Conservation (phyloP, 2,329 filamentous ascomycete species). For the Claviceps digitariae region DNA sequence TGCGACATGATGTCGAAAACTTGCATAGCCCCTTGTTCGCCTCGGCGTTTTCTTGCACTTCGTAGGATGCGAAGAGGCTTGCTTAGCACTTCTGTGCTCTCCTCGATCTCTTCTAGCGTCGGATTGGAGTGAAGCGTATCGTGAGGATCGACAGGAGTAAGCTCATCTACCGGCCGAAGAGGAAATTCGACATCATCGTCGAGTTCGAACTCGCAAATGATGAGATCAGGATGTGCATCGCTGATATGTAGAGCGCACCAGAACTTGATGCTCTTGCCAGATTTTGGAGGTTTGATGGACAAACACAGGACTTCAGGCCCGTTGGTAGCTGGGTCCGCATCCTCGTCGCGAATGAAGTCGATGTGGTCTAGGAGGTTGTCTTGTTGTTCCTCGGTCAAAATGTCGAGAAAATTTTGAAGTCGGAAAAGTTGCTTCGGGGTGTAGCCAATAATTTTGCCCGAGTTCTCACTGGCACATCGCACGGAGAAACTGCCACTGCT, state of each 20-base stretch:
- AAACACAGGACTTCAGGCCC: conserved; percentile 80
- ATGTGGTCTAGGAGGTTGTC: conserved; percentile 77
- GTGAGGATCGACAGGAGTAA: conserved; percentile 49
- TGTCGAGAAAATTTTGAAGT: conserved; percentile 65
- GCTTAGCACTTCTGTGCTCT: conserved; percentile 63
- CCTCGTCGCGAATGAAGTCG: conserved; percentile 76
- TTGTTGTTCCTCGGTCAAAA: conserved; percentile 69
- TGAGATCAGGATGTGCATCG: conserved; percentile 49
- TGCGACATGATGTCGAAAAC: conserved; percentile 88
- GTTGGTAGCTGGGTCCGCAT: conserved; percentile 58
- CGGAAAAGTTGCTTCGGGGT: conserved; percentile 63
- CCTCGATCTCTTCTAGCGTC: conserved; percentile 57
- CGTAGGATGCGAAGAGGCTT: conserved; percentile 65
- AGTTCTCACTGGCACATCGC: conserved; percentile 71
- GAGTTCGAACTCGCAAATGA: conserved; percentile 81
- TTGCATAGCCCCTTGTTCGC: conserved; percentile 74
- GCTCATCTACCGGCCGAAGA: conserved; percentile 46
- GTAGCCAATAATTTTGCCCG: conserved; percentile 60
- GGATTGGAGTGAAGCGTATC: conserved; percentile 63
- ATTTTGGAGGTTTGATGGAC: conserved; percentile 47
- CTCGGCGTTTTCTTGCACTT: conserved; percentile 60
- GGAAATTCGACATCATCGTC: conserved; percentile 64
- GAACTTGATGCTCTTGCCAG: conserved; percentile 47
- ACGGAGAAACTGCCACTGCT: conserved; percentile 53
- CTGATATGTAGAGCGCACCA: conserved; percentile 83